phyloP scores from a whole-genome alignment of 2,329 filamentous ascomycete species.

The Raffaelea ambrosiae region DNA sequence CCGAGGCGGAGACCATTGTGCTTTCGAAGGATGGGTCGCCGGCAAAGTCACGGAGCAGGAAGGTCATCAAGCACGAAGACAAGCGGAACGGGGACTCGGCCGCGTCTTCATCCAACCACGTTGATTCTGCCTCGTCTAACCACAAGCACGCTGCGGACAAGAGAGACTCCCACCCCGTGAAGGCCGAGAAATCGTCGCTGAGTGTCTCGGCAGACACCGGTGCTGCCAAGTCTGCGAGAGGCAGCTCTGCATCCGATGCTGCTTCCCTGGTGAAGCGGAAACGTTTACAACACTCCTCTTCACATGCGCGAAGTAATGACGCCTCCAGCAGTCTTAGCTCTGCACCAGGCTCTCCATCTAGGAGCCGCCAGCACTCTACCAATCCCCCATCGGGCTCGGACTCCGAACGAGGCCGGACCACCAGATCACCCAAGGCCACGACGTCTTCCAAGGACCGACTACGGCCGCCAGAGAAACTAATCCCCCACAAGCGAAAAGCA shows the following conservation, averaged over 20 bases:
- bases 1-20: slow-evolving; percentile 65
- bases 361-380: slow-evolving; percentile 29
- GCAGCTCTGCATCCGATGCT: slow-evolving; percentile 25
- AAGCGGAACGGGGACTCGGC: slow-evolving; percentile 45
- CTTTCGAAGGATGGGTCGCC: slow-evolving; percentile 58
- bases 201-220: slow-evolving; percentile 2
- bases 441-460: slow-evolving; percentile 34
- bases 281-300: slow-evolving; percentile 21
- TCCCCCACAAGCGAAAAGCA: slow-evolving; percentile 45
- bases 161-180: slow-evolving; percentile 12
- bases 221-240: slow-evolving; percentile 13
- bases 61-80: slow-evolving; percentile 57
- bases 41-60: slow-evolving; percentile 44
- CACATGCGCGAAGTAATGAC: slow-evolving; percentile 31
- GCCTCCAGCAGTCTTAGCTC: slow-evolving; percentile 50
- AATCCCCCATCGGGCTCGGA: slow-evolving; percentile 43
- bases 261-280: slow-evolving; percentile 40
- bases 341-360: slow-evolving; percentile 44
- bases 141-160: slow-evolving; percentile 12
- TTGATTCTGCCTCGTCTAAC: background rate
- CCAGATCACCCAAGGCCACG: slow-evolving; percentile 32
- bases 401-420: slow-evolving; percentile 38
- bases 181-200: slow-evolving; percentile 12
- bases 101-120: background rate
- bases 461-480: slow-evolving; percentile 34